phyloP scores from a whole-genome alignment of 2,329 filamentous ascomycete species.

The Diaporthe capsici region DNA sequence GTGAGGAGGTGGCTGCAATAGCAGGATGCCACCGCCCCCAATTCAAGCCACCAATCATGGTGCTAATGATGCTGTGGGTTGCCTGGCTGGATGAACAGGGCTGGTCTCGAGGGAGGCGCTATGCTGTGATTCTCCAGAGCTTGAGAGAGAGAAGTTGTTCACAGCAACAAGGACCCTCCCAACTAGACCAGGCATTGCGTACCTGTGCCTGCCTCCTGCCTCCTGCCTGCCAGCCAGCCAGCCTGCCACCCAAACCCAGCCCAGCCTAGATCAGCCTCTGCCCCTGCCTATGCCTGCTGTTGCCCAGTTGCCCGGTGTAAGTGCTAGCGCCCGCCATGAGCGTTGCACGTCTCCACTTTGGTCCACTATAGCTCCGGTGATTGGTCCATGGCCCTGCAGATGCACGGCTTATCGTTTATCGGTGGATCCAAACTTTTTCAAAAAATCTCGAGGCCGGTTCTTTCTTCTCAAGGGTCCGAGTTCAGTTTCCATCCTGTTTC shows the following conservation, averaged over 20 bases:
- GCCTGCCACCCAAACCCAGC: neutral
- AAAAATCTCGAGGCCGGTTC: slow-evolving; percentile 41
- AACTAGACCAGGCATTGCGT: neutral
- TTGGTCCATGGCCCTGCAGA: slow-evolving; percentile 4
- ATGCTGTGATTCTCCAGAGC: neutral
- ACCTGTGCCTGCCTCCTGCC: neutral
- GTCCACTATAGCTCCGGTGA: slow-evolving; percentile 23
- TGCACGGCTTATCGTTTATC: slow-evolving; percentile 32
- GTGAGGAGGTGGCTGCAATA: neutral
- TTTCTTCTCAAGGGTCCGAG: slow-evolving; percentile 4
- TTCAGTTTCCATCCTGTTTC: slow-evolving; percentile 31
- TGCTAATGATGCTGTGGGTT: neutral
- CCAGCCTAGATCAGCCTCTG: neutral
- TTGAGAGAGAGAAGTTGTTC: neutral
- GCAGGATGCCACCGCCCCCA: neutral
- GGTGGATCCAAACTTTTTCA: slow-evolving; percentile 40
- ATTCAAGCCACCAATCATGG: neutral
- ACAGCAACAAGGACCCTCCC: neutral
- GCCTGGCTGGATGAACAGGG: neutral
- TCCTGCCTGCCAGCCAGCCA: neutral
- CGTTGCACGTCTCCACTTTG: slow-evolving; percentile 14
- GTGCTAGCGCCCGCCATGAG: slow-evolving; percentile 22
- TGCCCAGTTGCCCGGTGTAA: slow-evolving; percentile 27
- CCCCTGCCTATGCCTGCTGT: slow-evolving; percentile 8
- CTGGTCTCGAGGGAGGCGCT: neutral